phyloP scores from a whole-genome alignment of 305 asterid species.

The Withania somnifera region DNA sequence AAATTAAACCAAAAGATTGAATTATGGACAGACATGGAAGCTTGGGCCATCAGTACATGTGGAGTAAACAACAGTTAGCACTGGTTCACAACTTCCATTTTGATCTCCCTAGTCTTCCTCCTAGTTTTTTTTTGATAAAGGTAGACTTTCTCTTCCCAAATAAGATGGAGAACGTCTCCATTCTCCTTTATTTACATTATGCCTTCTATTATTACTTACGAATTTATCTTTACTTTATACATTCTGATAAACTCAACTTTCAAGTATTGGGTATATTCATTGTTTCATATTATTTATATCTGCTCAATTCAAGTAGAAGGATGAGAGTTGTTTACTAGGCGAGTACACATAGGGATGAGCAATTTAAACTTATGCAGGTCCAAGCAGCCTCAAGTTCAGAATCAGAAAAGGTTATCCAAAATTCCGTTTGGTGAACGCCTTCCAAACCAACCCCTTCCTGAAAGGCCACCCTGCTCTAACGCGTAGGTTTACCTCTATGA shows the following conservation, averaged over 20 bases:
- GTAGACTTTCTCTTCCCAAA: neutral
- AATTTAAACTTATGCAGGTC: neutral
- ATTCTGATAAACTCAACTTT: neutral
- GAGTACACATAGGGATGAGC: neutral
- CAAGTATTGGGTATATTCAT: neutral
- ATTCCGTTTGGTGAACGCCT: neutral
- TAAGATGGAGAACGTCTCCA: neutral
- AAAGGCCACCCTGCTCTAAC: neutral
- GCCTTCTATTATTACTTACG: neutral
- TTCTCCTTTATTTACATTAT: neutral
- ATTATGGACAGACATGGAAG: neutral
- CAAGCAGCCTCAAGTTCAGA: neutral
- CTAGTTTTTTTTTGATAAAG: no score
- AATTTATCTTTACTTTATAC: neutral
- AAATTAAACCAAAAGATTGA: neutral
- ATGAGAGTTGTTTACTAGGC: neutral
- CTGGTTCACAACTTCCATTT: neutral
- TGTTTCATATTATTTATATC: neutral
- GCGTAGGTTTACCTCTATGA: neutral
- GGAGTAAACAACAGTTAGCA: neutral
- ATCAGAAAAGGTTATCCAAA: neutral
- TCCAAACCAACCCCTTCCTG: neutral
- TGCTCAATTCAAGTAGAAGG: neutral
- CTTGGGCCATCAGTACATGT: neutral
- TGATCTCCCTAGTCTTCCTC: neutral